Conservation (phyloP, 1,139 yeast genomes). For the Eremothecium cymbalariae region DNA sequence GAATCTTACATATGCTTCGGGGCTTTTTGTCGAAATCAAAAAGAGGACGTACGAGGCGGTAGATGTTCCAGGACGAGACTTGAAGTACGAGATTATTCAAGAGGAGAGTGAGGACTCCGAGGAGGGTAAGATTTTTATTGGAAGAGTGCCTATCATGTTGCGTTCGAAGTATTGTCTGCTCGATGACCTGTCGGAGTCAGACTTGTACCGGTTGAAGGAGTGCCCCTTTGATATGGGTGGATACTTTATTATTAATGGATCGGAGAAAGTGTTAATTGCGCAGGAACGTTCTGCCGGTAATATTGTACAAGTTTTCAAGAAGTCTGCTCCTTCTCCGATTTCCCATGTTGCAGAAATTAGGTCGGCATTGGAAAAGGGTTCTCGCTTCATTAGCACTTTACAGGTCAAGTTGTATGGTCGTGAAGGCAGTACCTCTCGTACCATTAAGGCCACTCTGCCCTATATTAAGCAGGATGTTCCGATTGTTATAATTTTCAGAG, state of each 20-base stretch:
- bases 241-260: constrained; percentile 94
- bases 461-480: constrained; percentile 96
- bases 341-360: constrained; percentile 95
- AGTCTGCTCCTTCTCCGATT: constrained; percentile 94
- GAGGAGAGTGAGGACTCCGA: constrained; percentile 42
- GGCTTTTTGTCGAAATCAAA: constrained; percentile 91
- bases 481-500: constrained; percentile 92
- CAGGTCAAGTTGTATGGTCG: constrained; percentile 89
- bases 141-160: constrained; percentile 96
- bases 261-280: constrained; percentile 95
- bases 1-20: constrained; percentile 92
- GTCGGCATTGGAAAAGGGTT: constrained; percentile 94
- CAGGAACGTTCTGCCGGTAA: constrained; percentile 98
- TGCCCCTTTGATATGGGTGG: constrained; percentile 99
- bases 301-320: constrained; percentile 95
- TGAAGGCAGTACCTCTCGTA: constrained; percentile 66
- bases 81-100: constrained; percentile 55
- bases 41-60: constrained; percentile 80
- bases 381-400: constrained; percentile 86
- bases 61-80: constrained; percentile 61
- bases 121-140: constrained; percentile 81
- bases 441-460: constrained; percentile 92
- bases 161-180: constrained; percentile 93
- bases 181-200: constrained; percentile 87
- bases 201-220: constrained; percentile 89